Evolutionary conservation across 805 yeast species (phyloP), one percentile per base, ranked within the genome.

Genomic region (Pichia cabralensis): DNA sequence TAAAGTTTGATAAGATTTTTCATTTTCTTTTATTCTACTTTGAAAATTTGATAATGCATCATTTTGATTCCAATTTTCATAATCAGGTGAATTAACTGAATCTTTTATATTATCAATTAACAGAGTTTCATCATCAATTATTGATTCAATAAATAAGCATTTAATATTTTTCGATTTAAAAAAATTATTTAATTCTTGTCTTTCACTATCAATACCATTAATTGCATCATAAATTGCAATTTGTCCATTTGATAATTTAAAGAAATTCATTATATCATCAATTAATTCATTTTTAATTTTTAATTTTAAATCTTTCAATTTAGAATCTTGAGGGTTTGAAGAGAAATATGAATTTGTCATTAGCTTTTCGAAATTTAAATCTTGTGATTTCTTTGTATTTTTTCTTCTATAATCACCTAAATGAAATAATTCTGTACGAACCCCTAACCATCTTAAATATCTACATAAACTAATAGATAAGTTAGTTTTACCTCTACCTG

Each of bases 191-290:
- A 89, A 58, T 21, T 68, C 70, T 7, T 65, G 48, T 46, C 99
- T 68, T 45, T 79, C 80, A 33, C 68, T 65, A 15, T 79, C 73
- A 31, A 80, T 61, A 6, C 92, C 95, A 54, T 92, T 92, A 33
- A 92, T 81, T 0, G 97, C 97, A 58, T 92, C 99, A 57, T 83
- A 92, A 16, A 92, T 83, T 5, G 95, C 98, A 22, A 92, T 84
- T 60, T 92, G 98, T 9, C 97, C 97, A 49, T 74, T 74, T 42
- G 78, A 84, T 20, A 70, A 69, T 42, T 72, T 70, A 56, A 84
- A 85, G 49, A 82, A 86, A 17, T 64, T 61, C 36, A 70, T 52
- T 55, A 89, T 76, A 52, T 85, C 96, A 30, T 60, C 60, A 25
- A 81, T 55, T 46, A 94, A 84, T 26, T 71, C 68, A 30, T 70